Evolutionary conservation across 345 rosid species (phyloP).

Genomic region (Salix dunnii): DNA sequence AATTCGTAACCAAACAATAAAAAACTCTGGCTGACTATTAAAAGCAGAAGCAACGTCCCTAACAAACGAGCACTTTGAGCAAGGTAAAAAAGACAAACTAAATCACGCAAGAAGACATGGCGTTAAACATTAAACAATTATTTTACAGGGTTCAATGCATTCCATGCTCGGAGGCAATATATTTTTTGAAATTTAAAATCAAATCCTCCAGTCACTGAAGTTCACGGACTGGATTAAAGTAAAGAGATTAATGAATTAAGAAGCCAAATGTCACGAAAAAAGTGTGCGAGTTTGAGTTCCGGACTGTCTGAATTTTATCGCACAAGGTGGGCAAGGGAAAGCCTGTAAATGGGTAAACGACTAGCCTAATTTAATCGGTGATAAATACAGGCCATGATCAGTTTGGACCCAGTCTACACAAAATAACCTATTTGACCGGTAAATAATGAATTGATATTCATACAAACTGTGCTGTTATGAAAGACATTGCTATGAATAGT

Average conservation of each 20-base stretch:
- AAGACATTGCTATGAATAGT: constrained; percentile 13
- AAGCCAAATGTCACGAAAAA: neutral
- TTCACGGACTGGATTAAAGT: neutral
- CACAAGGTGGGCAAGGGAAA: neutral
- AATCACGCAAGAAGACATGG: neutral
- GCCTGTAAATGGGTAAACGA: neutral
- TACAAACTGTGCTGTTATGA: constrained; percentile 12
- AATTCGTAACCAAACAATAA: too few relatives aligned
- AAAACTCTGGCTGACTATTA: too few relatives aligned
- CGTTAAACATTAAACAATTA: neutral
- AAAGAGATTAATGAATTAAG: neutral
- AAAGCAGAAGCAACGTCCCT: too few relatives aligned
- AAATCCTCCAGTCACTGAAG: neutral
- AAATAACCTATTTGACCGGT: constrained; percentile 9
- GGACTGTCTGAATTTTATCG: neutral
- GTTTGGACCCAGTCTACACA: constrained; percentile 25
- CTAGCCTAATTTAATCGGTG: constrained; percentile 12
- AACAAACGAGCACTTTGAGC: too few relatives aligned
- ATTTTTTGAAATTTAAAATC: neutral
- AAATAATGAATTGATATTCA: constrained; percentile 25
- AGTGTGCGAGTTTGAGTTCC: neutral
- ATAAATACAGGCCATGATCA: constrained; percentile 18
- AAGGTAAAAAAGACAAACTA: neutral
- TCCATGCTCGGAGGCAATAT: neutral
- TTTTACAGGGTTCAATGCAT: neutral